phyloP scores from a whole-genome alignment of 2,329 filamentous ascomycete species.

The Periconia sp. region DNA sequence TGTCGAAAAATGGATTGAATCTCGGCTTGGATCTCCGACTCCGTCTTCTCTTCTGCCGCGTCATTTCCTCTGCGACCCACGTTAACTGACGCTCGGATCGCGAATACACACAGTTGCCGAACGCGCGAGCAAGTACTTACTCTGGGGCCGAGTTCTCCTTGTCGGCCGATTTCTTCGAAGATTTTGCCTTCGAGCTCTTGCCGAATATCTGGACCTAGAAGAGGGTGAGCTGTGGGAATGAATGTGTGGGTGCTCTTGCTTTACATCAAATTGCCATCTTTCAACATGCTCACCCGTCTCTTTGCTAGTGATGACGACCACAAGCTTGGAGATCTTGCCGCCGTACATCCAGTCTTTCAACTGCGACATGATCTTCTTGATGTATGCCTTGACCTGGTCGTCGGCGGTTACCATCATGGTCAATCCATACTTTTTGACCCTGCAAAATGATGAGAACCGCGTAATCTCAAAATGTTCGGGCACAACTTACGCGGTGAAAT shows the following conservation, averaged over 20 bases:
- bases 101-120: neutral
- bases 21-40: constrained; percentile 91
- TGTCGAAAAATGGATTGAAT: constrained; percentile 97
- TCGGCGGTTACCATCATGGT: constrained; percentile 98
- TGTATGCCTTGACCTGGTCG: constrained; percentile 98
- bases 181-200: constrained; percentile 57
- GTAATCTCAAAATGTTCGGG: no score
- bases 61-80: constrained; percentile 26
- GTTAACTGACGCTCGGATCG: constrained; percentile 26
- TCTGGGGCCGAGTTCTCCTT: constrained; percentile 72
- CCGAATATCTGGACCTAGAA: constrained; percentile 64
- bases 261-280: constrained; percentile 95
- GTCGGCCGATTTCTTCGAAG: constrained; percentile 60
- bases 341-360: constrained; percentile 97
- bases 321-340: constrained; percentile 95
- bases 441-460: no score
- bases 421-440: constrained; percentile 98
- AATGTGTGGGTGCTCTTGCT: constrained; percentile 36
- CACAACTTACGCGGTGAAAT: constrained; percentile 90
- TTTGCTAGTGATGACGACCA: constrained; percentile 95
- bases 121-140: constrained; percentile 56
- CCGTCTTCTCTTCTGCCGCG: constrained; percentile 73
- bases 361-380: constrained; percentile 99
- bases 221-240: constrained; percentile 32
- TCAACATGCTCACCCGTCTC: constrained; percentile 96